These are phyloP conservation scores for Saururus chinensis DNA, from an alignment of 164 flowering plant genomes.

Conservation along the genomic window DNA sequence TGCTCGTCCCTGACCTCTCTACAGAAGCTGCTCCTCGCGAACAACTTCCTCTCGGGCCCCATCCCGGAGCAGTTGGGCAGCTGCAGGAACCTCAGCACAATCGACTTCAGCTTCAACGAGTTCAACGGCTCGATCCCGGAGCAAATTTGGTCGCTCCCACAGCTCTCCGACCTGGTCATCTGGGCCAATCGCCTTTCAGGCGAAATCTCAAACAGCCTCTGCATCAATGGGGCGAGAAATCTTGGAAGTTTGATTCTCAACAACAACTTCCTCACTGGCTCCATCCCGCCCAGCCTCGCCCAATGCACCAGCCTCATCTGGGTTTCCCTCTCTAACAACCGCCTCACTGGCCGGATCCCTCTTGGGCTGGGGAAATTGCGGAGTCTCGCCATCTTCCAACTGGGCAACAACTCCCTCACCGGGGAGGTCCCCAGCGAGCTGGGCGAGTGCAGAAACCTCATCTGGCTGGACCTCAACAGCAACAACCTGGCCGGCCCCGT, in stretches of 20 bases:
- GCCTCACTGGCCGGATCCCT: constrained; percentile 58
- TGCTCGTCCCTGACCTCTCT: constrained; percentile 34
- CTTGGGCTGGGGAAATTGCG: constrained; percentile 45
- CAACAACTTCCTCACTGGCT: constrained; percentile 60
- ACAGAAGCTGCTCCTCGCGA: constrained; percentile 38
- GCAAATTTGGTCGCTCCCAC: constrained; percentile 53
- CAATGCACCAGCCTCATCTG: constrained; percentile 58
- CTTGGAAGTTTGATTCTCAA: constrained; percentile 69
- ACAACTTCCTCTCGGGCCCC: constrained; percentile 46
- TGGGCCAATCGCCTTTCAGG: constrained; percentile 77
- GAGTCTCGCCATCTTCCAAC: constrained; percentile 60
- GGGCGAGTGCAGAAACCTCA: constrained; percentile 54
- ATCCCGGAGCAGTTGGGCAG: constrained; percentile 52
- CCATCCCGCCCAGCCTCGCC: constrained; percentile 46
- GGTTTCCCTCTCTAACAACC: constrained; percentile 73
- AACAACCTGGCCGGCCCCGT: constrained; percentile 44
- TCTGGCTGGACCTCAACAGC: constrained; percentile 89
- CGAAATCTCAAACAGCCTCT: constrained; percentile 59
- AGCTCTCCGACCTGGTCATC: constrained; percentile 55
- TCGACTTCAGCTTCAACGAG: constrained; percentile 76
- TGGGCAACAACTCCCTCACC: constrained; percentile 65
- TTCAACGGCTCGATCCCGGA: constrained; percentile 49
- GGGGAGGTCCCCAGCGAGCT: constrained; percentile 58
- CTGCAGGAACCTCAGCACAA: constrained; percentile 39
- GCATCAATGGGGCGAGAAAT: constrained; percentile 38